Evolutionary conservation across 257 asterid genomes (phyloP).

Genomic region (Cruciata laevipes): DNA sequence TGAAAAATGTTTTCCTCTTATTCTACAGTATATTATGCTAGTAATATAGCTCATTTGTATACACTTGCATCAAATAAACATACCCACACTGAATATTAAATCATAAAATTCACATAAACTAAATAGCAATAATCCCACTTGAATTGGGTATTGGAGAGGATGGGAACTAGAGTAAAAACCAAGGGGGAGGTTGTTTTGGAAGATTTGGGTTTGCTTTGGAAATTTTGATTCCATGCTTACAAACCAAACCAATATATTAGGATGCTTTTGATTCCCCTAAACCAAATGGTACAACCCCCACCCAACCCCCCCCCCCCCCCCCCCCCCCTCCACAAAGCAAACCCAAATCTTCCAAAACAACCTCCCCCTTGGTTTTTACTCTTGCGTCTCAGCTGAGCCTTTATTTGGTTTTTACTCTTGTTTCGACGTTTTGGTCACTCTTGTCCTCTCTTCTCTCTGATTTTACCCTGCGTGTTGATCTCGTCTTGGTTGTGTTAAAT

Average conservation of each 20-base stretch:
- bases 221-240: too few relatives aligned
- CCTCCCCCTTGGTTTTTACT: not conserved
- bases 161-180: not conserved
- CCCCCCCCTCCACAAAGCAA: too few relatives aligned
- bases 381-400: too few relatives aligned
- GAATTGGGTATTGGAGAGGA: not conserved
- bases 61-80: not conserved
- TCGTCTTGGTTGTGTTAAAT: not conserved
- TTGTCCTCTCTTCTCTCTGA: not conserved
- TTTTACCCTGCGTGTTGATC: not conserved
- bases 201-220: too few relatives aligned
- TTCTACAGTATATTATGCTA: not conserved
- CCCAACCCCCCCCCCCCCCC: too few relatives aligned
- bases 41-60: not conserved
- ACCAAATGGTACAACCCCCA: not conserved
- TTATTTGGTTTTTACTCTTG: too few relatives aligned
- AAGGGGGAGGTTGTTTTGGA: not conserved
- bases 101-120: not conserved
- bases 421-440: not conserved
- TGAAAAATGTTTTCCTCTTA: not conserved
- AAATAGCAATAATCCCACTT: too few relatives aligned
- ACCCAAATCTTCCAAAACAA: too few relatives aligned
- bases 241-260: too few relatives aligned
- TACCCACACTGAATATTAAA: not conserved
- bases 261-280: not conserved